phyloP scores from a whole-genome alignment of 371 early-diverging fungal genomes.

The Mortierella sp. region DNA sequence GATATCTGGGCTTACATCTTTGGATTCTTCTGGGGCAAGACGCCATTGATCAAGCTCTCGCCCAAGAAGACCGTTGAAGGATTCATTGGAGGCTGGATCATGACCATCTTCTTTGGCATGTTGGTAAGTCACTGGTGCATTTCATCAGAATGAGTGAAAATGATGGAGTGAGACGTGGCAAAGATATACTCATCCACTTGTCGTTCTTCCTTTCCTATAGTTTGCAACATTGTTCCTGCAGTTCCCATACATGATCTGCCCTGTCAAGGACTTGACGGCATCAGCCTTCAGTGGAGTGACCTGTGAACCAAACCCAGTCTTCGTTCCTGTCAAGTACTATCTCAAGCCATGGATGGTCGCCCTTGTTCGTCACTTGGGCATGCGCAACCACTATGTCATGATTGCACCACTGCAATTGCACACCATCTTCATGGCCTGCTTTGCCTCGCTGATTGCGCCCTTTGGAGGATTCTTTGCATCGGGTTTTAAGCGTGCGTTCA shows the following conservation, averaged over 20 bases:
- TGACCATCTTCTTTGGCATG: slow-evolving; percentile 89
- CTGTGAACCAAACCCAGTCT: slow-evolving; percentile 79
- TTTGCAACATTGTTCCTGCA: slow-evolving; percentile 66
- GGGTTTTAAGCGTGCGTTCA: slow-evolving; percentile 98
- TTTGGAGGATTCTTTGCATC: slow-evolving; percentile 99
- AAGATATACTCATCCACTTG: no score
- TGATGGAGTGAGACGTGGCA: no score
- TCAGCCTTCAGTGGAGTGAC: slow-evolving; percentile 61
- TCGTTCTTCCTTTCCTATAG: slow-evolving; percentile 11
- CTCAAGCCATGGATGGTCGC: slow-evolving; percentile 61
- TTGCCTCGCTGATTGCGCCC: slow-evolving; percentile 98
- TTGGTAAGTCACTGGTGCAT: slow-evolving; percentile 60
- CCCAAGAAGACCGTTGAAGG: slow-evolving; percentile 99
- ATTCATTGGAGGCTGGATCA: slow-evolving; percentile 94
- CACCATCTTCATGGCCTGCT: slow-evolving; percentile 88
- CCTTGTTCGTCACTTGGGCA: slow-evolving; percentile 55
- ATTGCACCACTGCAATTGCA: slow-evolving; percentile 94
- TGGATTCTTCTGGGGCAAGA: slow-evolving; percentile 95
- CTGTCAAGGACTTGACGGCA: slow-evolving; percentile 76
- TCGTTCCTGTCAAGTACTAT: slow-evolving; percentile 63
- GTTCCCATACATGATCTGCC: slow-evolving; percentile 89
- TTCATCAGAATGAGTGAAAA: background rate
- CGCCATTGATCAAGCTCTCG: slow-evolving; percentile 93
- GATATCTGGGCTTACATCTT: slow-evolving; percentile 98
- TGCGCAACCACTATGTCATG: slow-evolving; percentile 44